Base-by-base conservation (phyloP, 2,329 filamentous ascomycete genomes). In the Septoria petroselini region DNA sequence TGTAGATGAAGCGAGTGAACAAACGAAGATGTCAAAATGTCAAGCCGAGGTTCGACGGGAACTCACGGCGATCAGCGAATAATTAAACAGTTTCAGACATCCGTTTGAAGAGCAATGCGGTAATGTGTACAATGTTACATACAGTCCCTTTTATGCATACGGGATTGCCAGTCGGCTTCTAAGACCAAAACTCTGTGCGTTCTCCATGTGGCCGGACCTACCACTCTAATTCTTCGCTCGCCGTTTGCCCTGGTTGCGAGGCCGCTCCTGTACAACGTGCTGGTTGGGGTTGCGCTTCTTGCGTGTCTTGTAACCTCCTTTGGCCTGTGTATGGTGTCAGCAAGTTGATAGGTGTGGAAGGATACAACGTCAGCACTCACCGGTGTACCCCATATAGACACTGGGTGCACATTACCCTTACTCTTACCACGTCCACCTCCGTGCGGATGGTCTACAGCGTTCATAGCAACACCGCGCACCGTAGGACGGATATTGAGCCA, bases 351-450 rank as follows among this genome's bases (percentile, higher is more conserved):
- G 39, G 12, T 11, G 18, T 43, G 21, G n/a, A 33, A 17, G 29
- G 38, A 25, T 19, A 47, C 9, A 23, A 46, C 14, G n/a, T n/a
- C n/a, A 41, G 59, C 47, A 82, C 88, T 75, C 85, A 94, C 90
- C 67, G 89, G 91, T 68, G 83, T 85, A 69, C 94, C 93, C 93
- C 94, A 98, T 52, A 93, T 93, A 73, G 89, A 95, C 63, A 93
- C 89, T 27, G 94, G 93, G 68, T 95, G 80, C 54, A 91, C 83
- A 68, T 96, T 95, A 82, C 93, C 90, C 88, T 98, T 98, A 50
- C 90, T 96, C 76, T 98, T 98, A 76, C 93, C 93, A 79, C 94
- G 83, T 73, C 93, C 93, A 86, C 93, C 93, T 81, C 93, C 93
- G 71, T 98, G 93, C 66, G 93, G 93, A 79, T 98, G 93, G 67